Conservation (phyloP, 2,329 filamentous ascomycete genomes). For the Metarhizium guizhouense region DNA sequence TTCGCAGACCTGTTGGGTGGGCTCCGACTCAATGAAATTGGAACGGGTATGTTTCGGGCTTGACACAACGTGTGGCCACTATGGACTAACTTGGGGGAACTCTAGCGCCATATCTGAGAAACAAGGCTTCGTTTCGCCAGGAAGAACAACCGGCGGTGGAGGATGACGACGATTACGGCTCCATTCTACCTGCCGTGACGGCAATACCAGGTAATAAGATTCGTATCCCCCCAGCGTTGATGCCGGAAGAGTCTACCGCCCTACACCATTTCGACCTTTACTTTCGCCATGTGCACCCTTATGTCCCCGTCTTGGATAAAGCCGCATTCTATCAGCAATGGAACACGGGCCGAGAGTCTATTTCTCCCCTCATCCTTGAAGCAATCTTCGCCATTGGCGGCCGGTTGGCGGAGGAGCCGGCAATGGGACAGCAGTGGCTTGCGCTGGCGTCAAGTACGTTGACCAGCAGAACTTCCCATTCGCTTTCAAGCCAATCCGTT, state of each 20-base stretch:
- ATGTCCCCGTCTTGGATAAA: conserved; percentile 82
- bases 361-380: conserved; percentile 83
- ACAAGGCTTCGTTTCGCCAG: conserved; percentile 39
- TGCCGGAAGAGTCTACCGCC: conserved; percentile 79
- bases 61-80: no score
- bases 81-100: background rate
- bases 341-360: conserved; percentile 70
- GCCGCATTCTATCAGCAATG: conserved; percentile 80
- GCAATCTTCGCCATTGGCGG: conserved; percentile 86
- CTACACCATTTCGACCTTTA: conserved; percentile 84
- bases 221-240: conserved; percentile 82
- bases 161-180: conserved; percentile 65
- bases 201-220: conserved; percentile 67
- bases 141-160: conserved; percentile 58
- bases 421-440: conserved; percentile 86
- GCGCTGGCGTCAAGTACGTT: conserved; percentile 71
- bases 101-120: conserved; percentile 75
- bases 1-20: conserved; percentile 76
- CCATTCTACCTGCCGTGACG: conserved; percentile 57
- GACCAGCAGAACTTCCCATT: no score
- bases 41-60: conserved; percentile 57
- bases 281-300: conserved; percentile 85
- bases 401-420: conserved; percentile 71
- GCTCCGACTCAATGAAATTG: conserved; percentile 77
- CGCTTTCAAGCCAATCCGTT: background rate